Percentiles rank a stretch among this genome's conserved stretches.
phyloP scores from a whole-genome alignment of 257 asterid genomes.

The Verbascum thapsus region DNA sequence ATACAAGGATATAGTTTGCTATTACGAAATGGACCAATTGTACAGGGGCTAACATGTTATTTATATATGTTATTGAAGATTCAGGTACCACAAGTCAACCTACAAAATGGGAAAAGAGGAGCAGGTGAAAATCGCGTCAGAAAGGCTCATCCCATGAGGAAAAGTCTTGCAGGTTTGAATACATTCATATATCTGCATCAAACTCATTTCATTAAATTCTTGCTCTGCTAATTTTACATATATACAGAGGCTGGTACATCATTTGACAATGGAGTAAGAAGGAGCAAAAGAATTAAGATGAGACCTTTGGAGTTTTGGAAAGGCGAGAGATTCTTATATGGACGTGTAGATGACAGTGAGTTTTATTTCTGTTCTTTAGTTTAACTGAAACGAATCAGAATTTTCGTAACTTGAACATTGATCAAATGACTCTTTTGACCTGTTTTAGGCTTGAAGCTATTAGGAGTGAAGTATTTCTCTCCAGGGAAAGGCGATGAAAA shows the following conservation, averaged over 20 bases:
- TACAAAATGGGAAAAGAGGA: conserved; percentile 22
- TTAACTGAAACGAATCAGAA: too few species aligned
- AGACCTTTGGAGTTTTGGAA: conserved; percentile 93
- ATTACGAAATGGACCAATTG: not conserved
- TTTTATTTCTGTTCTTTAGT: conserved; percentile 15
- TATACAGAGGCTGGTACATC: conserved; percentile 76
- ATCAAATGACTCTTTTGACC: conserved; percentile 2
- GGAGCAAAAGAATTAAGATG: conserved; percentile 80
- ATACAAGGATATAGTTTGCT: conserved; percentile 5
- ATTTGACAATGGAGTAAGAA: conserved; percentile 73
- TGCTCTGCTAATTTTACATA: conserved; percentile 24
- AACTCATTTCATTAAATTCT: conserved; percentile 12
- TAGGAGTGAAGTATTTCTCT: conserved; percentile 77
- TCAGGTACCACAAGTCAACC: conserved; percentile 39
- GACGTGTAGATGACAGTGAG: conserved; percentile 71
- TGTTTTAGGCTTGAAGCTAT: conserved; percentile 68
- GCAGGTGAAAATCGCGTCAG: conserved; percentile 39
- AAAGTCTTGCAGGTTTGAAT: conserved; percentile 86
- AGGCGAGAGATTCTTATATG: conserved; percentile 81
- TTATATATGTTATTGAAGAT: conserved; percentile 18
- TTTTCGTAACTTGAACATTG: not conserved
- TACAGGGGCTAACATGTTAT: conserved; percentile 10
- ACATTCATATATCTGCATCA: conserved; percentile 17
- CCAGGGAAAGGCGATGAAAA: conserved; percentile 52
- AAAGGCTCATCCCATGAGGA: conserved; percentile 56